These are phyloP conservation scores for Candida sanyaensis DNA, from an alignment of 1,139 yeast species.

Conservation along the genomic window DNA sequence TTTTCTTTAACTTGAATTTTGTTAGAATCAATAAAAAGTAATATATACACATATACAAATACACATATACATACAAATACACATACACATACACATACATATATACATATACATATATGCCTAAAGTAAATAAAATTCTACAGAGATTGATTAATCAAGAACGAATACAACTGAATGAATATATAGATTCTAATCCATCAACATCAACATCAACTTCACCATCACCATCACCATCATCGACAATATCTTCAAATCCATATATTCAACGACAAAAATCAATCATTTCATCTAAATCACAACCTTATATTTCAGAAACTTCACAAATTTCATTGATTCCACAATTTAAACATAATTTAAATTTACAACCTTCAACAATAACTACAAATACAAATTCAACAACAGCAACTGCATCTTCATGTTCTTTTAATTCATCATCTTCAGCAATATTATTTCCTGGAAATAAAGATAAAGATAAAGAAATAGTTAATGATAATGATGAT, in stretches of 20 bases:
- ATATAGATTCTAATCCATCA: neutral
- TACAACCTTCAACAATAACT: neutral
- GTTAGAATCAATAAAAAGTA: neutral
- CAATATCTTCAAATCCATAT: neutral
- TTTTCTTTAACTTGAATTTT: neutral
- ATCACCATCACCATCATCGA: neutral
- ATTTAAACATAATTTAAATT: neutral
- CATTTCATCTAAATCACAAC: neutral
- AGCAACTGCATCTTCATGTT: neutral
- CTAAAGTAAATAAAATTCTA: conserved; percentile 3
- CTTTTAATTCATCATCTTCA: neutral
- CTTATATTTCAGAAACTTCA: neutral
- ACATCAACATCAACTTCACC: neutral
- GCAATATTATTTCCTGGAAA: neutral
- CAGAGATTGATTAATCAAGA: conserved; percentile 4
- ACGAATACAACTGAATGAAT: neutral
- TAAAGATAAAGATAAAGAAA: neutral
- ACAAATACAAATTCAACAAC: too few relatives aligned
- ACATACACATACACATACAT: too few relatives aligned
- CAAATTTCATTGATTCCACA: neutral
- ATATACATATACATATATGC: neutral
- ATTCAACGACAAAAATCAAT: neutral
- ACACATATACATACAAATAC: too few relatives aligned
- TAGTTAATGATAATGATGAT: neutral
- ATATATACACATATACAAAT: too few relatives aligned